phyloP scores from a whole-genome alignment of 306 rosid species.

The Castanopsis chinensis region DNA sequence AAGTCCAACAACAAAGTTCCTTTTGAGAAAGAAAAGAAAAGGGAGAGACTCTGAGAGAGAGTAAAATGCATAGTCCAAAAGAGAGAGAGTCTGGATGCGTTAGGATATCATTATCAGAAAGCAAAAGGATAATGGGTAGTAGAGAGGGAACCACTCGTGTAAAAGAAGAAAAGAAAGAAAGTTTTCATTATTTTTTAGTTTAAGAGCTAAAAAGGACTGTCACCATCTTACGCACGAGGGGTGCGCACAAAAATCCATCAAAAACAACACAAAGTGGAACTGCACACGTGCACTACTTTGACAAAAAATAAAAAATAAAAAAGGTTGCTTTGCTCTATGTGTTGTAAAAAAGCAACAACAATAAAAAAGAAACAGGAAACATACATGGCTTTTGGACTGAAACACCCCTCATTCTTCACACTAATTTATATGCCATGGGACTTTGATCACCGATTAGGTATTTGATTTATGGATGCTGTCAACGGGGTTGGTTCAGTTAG shows the following conservation, averaged over 20 bases:
- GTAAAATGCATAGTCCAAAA: background rate
- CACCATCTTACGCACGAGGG: conserved; percentile 60
- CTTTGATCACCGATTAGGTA: no score
- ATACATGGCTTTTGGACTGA: background rate
- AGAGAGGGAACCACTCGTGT: conserved; percentile 43
- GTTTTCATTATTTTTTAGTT: conserved; percentile 9
- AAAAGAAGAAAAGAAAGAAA: conserved; percentile 5
- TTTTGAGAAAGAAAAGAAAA: background rate
- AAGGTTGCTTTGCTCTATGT: background rate
- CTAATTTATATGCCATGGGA: background rate
- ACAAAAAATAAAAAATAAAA: background rate
- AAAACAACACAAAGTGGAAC: conserved; percentile 35
- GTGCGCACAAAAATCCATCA: conserved; percentile 50
- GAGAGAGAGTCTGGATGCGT: conserved; percentile 28
- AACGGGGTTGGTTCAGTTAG: no score
- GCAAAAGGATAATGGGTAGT: conserved; percentile 22
- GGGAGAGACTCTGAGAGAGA: background rate
- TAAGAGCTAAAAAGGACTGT: conserved; percentile 28
- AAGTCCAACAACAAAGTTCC: conserved; percentile 15
- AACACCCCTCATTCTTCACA: background rate
- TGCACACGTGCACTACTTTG: conserved; percentile 65
- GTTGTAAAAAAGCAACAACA: background rate
- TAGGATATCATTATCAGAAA: conserved; percentile 43
- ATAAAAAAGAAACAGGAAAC: background rate
- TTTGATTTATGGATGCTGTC: no score